phyloP scores from a whole-genome alignment of 2,329 filamentous ascomycete species.

The Ascochyta viciae-villosae region DNA sequence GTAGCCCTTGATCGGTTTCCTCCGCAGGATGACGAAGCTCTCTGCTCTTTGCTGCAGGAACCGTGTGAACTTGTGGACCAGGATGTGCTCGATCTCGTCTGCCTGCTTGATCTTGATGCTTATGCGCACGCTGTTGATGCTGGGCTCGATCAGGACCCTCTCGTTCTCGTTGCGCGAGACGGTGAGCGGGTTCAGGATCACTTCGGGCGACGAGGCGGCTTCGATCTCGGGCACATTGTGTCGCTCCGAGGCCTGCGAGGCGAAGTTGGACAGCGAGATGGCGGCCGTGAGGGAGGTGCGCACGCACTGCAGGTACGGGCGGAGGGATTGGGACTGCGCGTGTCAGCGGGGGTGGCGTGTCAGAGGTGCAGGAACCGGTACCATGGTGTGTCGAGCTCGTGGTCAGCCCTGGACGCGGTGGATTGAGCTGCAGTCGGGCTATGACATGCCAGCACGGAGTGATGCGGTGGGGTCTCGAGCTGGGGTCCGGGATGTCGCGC shows the following conservation, averaged over 20 bases:
- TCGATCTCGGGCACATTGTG: conserved; percentile 99
- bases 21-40: conserved; percentile 92
- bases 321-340: conserved; percentile 87
- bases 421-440: conserved; percentile 31
- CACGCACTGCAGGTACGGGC: conserved; percentile 95
- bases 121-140: conserved; percentile 94
- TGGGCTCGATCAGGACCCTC: conserved; percentile 93
- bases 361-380: conserved; percentile 17
- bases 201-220: conserved; percentile 89
- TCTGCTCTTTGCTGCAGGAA: conserved; percentile 97
- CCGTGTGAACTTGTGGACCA: conserved; percentile 97
- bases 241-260: conserved; percentile 92
- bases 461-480: conserved; percentile 37
- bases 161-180: conserved; percentile 97
- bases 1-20: conserved; percentile 98
- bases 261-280: conserved; percentile 94
- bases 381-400: conserved; percentile 38
- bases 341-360: conserved; percentile 29
- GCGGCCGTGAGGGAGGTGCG: conserved; percentile 93
- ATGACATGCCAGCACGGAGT: conserved; percentile 42
- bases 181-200: conserved; percentile 87
- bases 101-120: conserved; percentile 99
- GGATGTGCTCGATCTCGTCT: conserved; percentile 96
- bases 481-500: conserved; percentile 29
- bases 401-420: conserved; percentile 27